Evolutionary conservation across 2,329 filamentous ascomycete genomes (phyloP).

Genomic region (Thielaviopsis populi): DNA sequence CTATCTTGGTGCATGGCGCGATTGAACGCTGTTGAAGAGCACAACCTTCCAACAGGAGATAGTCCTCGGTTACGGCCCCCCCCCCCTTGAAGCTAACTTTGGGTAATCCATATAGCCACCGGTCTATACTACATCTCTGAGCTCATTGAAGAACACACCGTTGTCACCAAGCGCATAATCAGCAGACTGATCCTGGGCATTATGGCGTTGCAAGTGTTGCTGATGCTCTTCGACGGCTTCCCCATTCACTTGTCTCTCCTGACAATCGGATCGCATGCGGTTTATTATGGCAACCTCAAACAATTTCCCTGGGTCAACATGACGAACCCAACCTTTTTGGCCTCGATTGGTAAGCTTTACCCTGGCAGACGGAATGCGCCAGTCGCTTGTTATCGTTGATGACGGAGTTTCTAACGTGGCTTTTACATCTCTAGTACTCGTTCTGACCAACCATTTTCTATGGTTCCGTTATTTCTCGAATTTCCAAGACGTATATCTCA

Average conservation of each 20-base stretch:
- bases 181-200: slow-evolving; percentile 72
- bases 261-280: slow-evolving; percentile 62
- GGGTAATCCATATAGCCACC: slow-evolving; percentile 46
- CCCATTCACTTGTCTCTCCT: slow-evolving; percentile 59
- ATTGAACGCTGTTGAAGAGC: too few species aligned
- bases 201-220: slow-evolving; percentile 56
- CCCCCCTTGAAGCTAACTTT: background rate
- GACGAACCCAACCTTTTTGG: slow-evolving; percentile 70
- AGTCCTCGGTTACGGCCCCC: too few species aligned
- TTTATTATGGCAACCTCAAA: slow-evolving; percentile 79
- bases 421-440: slow-evolving; percentile 42
- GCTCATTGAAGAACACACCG: slow-evolving; percentile 93
- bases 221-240: slow-evolving; percentile 73
- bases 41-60: too few species aligned
- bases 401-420: background rate
- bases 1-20: background rate
- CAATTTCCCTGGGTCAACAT: slow-evolving; percentile 66
- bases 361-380: background rate
- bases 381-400: background rate
- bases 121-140: slow-evolving; percentile 97
- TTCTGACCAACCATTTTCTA: slow-evolving; percentile 79
- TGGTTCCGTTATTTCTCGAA: slow-evolving; percentile 90
- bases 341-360: slow-evolving; percentile 54
- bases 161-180: slow-evolving; percentile 76
- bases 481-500: slow-evolving; percentile 41